Base-by-base conservation (phyloP, 768 basidiomycete species). In the Sporobolomyces roseus region DNA sequence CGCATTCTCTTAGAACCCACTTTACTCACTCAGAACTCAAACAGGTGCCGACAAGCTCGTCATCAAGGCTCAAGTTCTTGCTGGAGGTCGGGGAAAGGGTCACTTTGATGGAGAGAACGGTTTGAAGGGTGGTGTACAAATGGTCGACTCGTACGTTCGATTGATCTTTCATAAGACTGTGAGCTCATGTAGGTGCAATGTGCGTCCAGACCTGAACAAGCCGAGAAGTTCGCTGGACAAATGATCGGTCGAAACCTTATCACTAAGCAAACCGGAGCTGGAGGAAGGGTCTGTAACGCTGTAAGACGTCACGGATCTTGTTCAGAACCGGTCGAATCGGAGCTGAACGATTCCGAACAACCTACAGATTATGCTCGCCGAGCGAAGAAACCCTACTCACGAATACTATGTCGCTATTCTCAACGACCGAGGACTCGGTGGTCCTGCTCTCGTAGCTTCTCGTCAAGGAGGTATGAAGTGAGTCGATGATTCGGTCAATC, bases 351-450 rank as follows among this genome's bases (percentile, higher is more conserved):
- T 12, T 16, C 14, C 25, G 27, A 33, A 50, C 30, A 1, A 21
- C 23, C 36, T 41, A 63, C 70, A 93, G 92, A 89, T 99, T 77
- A 99, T 99, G 96, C 84, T 99, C 54, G 96, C 96, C 19, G 93
- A 98, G 81, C 88, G 91, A 74, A 87, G 92, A 70, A 85, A 89
- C 69, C 91, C 96, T 38, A 84, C 86, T 48, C 96, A 99, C 78
- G 96, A 99, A 79, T 98, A 98, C 83, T 99, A 99, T 77, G 89
- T 93, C 58, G 96, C 96, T 19, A 86, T 98, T 36, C 85, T 99
- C 62, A 97, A 97, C 77, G 96, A 99, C 83, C 90, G 96, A 74
- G 85, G 84, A 19, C 82, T 88, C 9, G 87, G 91, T 68, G 88
- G 90, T 19, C 90, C 92, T 50, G 96, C 97, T 35, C 85, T 99